Evolutionary conservation across 345 rosid genomes (phyloP).

Genomic region (Fremontodendron californicum): DNA sequence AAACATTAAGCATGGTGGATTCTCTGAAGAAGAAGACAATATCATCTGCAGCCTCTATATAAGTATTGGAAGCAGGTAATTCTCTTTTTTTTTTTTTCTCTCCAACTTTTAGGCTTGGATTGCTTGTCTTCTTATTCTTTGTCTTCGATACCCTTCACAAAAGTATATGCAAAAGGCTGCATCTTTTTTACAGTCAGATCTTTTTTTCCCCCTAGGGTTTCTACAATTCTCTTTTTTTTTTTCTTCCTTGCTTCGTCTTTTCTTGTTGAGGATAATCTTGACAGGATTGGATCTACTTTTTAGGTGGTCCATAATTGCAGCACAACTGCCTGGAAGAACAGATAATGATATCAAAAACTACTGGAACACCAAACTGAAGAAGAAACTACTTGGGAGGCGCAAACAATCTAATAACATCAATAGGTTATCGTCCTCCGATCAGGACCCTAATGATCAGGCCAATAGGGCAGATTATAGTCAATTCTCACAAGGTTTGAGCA

Average conservation of each 20-base stretch:
- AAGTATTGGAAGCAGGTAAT: conserved; percentile 95
- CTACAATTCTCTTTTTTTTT: conserved; percentile 22
- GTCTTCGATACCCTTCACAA: conserved; percentile 36
- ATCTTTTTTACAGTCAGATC: conserved; percentile 4
- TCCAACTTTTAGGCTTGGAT: conserved; percentile 12
- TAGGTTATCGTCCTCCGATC: conserved; percentile 10
- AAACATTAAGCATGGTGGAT: conserved; percentile 94
- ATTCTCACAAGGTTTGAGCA: conserved; percentile 51
- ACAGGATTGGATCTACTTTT: background rate
- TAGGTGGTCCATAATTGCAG: conserved; percentile 99
- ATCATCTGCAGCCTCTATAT: conserved; percentile 95
- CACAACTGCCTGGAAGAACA: conserved; percentile 95
- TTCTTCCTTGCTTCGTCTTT: conserved; percentile 15
- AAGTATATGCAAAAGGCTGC: conserved; percentile 19
- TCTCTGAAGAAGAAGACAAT: conserved; percentile 96
- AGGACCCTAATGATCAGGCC: conserved; percentile 21
- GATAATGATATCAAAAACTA: conserved; percentile 95
- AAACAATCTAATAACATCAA: conserved; percentile 45
- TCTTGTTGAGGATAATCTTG: background rate
- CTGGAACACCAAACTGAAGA: conserved; percentile 97
- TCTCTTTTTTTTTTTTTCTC: conserved; percentile 13
- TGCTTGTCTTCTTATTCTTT: conserved; percentile 43
- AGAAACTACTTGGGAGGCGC: conserved; percentile 81
- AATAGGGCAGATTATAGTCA: conserved; percentile 12
- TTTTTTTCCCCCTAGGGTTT: conserved; percentile 7